Conservation (phyloP, 192 early-diverging fungal species). For the Allomyces arbusculus region DNA sequence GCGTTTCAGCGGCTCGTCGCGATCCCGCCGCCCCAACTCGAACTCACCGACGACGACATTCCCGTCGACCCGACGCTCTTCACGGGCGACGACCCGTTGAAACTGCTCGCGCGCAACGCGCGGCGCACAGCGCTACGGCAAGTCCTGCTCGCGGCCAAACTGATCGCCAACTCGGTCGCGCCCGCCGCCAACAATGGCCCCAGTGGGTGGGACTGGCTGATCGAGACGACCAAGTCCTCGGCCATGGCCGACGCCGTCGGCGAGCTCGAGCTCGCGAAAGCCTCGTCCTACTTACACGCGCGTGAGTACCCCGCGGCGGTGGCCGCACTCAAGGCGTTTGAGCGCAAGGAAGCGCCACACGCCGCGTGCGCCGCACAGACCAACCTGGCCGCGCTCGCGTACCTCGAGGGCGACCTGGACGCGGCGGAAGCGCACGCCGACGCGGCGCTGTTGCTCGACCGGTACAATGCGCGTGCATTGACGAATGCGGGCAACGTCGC, state of each 20-base stretch:
- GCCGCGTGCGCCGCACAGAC: constrained; percentile 23
- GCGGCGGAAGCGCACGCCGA: constrained; percentile 33
- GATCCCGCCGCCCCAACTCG: constrained; percentile 16
- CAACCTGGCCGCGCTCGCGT: constrained; percentile 34
- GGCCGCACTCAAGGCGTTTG: constrained; percentile 29
- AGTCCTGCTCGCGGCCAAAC: constrained; percentile 28
- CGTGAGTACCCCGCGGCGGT: constrained; percentile 28
- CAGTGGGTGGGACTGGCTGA: constrained; percentile 29
- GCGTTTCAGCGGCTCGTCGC: constrained; percentile 27
- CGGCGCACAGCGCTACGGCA: constrained; percentile 18
- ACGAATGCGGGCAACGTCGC: constrained; percentile 29
- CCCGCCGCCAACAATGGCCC: constrained; percentile 9
- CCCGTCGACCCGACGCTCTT: not conserved
- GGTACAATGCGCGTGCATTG: constrained; percentile 37
- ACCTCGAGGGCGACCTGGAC: constrained; percentile 29
- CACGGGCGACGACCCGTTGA: not conserved
- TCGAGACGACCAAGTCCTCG: constrained; percentile 26
- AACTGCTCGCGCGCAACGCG: constrained; percentile 1
- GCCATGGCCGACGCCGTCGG: constrained; percentile 23
- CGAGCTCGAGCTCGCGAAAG: constrained; percentile 39
- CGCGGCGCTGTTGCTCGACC: constrained; percentile 23
- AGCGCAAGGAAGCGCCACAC: constrained; percentile 30
- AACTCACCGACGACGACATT: constrained; percentile 20
- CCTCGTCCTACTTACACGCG: constrained; percentile 28
- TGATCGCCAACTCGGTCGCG: constrained; percentile 27